Conservation (phyloP, 2,329 filamentous ascomycete genomes). For the Pseudogymnoascus sp. region DNA sequence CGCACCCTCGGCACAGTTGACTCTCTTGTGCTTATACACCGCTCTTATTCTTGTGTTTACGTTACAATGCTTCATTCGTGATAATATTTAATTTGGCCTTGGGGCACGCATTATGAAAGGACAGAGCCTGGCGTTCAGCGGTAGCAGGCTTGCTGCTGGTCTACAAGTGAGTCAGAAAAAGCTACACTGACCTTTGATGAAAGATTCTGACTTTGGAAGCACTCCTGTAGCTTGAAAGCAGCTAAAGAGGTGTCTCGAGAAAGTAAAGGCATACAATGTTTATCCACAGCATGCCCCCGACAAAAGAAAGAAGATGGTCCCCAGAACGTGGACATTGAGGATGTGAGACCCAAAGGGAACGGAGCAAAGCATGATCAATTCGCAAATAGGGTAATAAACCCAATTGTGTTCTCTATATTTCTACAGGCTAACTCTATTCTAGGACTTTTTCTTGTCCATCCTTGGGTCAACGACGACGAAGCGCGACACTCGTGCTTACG, state of each 20-base stretch:
- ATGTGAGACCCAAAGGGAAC: conserved; percentile 25
- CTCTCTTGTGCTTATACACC: background rate
- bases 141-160: conserved; percentile 26
- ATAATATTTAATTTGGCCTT: conserved; percentile 2
- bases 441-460: conserved; percentile 82
- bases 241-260: conserved; percentile 7
- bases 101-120: conserved; percentile 26
- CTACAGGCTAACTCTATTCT: conserved; percentile 10
- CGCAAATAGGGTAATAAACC: conserved; percentile 37
- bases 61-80: conserved; percentile 1
- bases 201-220: conserved; percentile 14
- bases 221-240: background rate
- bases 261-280: conserved; percentile 13
- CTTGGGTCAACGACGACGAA: conserved; percentile 85
- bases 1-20: background rate
- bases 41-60: background rate
- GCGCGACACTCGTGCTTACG: conserved; percentile 83
- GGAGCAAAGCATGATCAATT: conserved; percentile 40
- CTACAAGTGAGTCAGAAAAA: conserved; percentile 24
- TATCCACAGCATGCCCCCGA: conserved; percentile 12
- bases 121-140: conserved; percentile 25
- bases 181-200: background rate
- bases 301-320: conserved; percentile 20
- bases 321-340: conserved; percentile 22
- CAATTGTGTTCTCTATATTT: background rate